phyloP scores from a whole-genome alignment of 2,329 filamentous ascomycete genomes.

The Penicillium glabrum region DNA sequence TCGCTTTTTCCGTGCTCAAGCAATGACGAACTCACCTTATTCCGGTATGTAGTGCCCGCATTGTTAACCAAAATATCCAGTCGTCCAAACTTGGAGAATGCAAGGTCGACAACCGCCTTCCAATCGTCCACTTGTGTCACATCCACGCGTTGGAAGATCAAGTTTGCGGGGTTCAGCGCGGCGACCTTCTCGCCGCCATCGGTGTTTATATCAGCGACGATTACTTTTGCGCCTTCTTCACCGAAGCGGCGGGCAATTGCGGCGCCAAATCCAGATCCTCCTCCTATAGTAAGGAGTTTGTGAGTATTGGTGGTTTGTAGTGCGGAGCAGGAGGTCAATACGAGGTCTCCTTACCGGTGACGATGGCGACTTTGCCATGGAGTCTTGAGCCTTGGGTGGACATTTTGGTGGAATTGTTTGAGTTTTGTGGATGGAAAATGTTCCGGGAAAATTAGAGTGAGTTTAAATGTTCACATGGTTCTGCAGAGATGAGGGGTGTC shows the following conservation, averaged over 20 bases:
- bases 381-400: slow-evolving; percentile 32
- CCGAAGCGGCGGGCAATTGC: slow-evolving; percentile 42
- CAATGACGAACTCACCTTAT: slow-evolving; percentile 31
- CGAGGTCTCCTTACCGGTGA: slow-evolving; percentile 40
- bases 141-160: slow-evolving; percentile 37
- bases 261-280: slow-evolving; percentile 44
- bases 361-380: slow-evolving; percentile 47
- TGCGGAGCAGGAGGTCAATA: neutral
- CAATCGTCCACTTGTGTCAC: slow-evolving; percentile 37
- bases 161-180: slow-evolving; percentile 26
- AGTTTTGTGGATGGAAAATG: neutral
- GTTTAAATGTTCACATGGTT: neutral
- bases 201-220: slow-evolving; percentile 44
- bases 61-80: slow-evolving; percentile 51
- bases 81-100: slow-evolving; percentile 31
- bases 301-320: neutral
- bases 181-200: slow-evolving; percentile 34
- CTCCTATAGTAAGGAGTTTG: slow-evolving; percentile 25
- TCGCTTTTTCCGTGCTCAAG: neutral
- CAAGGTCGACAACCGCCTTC: slow-evolving; percentile 30
- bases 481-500: neutral
- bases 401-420: slow-evolving; percentile 1
- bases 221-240: slow-evolving; percentile 43
- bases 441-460: neutral
- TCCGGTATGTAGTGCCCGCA: slow-evolving; percentile 44